These are phyloP conservation scores for Hapsidospora chrysogenum DNA, from an alignment of 495 filamentous ascomycete genomes.

Conservation along the genomic window DNA sequence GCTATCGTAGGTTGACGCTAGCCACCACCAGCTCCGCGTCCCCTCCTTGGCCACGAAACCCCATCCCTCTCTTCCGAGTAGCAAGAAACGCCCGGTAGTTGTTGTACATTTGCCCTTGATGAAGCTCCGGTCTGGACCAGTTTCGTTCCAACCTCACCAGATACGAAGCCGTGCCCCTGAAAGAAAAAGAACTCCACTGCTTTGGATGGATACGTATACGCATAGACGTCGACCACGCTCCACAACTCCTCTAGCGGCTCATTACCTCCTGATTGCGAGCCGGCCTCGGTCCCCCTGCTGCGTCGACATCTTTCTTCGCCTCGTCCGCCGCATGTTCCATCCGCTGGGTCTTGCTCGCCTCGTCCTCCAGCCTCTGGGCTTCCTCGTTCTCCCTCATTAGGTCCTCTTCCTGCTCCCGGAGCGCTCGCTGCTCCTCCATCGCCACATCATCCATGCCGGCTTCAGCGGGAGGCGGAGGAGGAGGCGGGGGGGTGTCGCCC, in stretches of 20 bases:
- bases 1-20: no score
- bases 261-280: neutral
- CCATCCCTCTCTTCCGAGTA: no score
- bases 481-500: constrained; percentile 18
- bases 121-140: no score
- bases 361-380: constrained; percentile 22
- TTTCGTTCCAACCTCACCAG: no score
- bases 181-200: no score
- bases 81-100: no score
- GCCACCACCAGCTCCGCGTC: no score
- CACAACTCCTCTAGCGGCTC: neutral
- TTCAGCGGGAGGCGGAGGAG: constrained; percentile 24
- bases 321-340: neutral
- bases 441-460: constrained; percentile 9
- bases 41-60: no score
- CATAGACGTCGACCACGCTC: constrained; percentile 1
- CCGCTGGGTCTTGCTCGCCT: constrained; percentile 8
- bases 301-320: neutral
- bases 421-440: constrained; percentile 18
- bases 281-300: neutral
- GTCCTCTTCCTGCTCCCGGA: constrained; percentile 25
- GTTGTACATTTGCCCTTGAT: no score
- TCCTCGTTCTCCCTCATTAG: constrained; percentile 22
- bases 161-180: no score
- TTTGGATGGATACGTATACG: no score